Evolutionary conservation across 2,329 filamentous ascomycete species (phyloP).

Genomic region (Teratosphaeria epicoccoides): DNA sequence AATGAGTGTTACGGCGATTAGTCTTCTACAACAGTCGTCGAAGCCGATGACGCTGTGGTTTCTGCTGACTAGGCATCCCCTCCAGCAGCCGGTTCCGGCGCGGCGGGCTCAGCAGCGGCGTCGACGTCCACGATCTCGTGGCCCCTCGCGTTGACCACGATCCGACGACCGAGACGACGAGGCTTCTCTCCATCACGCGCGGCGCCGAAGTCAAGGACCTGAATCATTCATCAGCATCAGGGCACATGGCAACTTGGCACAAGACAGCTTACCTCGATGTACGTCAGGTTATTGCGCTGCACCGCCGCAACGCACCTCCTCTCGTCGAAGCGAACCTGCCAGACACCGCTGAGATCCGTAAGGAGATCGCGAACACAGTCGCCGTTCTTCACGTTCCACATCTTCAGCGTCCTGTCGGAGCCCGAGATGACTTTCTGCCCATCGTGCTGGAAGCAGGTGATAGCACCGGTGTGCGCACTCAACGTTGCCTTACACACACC

Average conservation of each 20-base stretch:
- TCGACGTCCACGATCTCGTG: constrained; percentile 26
- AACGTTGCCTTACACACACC: constrained; percentile 84
- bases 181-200: constrained; percentile 74
- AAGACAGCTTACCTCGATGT: constrained; percentile 67
- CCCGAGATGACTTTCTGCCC: constrained; percentile 93
- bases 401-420: constrained; percentile 89
- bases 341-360: constrained; percentile 90
- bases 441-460: constrained; percentile 98
- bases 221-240: constrained; percentile 3
- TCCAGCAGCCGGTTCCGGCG: constrained; percentile 5
- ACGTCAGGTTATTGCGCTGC: constrained; percentile 82
- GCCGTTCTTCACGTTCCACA: constrained; percentile 93
- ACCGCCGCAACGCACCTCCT: constrained; percentile 91
- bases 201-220: constrained; percentile 97
- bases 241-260: neutral
- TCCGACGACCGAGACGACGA: constrained; percentile 67
- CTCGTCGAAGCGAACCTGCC: constrained; percentile 98
- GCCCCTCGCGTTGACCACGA: constrained; percentile 40
- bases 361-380: constrained; percentile 88
- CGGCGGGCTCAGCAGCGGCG: neutral
- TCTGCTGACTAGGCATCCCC: neutral
- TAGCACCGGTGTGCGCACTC: constrained; percentile 89
- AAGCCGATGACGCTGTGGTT: neutral
- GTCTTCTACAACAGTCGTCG: neutral
- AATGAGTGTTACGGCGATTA: too few species aligned